Percentiles rank a stretch among this genome's conserved stretches.
phyloP scores from a whole-genome alignment of 768 basidiomycete genomes.

The Vishniacozyma victoriae region DNA sequence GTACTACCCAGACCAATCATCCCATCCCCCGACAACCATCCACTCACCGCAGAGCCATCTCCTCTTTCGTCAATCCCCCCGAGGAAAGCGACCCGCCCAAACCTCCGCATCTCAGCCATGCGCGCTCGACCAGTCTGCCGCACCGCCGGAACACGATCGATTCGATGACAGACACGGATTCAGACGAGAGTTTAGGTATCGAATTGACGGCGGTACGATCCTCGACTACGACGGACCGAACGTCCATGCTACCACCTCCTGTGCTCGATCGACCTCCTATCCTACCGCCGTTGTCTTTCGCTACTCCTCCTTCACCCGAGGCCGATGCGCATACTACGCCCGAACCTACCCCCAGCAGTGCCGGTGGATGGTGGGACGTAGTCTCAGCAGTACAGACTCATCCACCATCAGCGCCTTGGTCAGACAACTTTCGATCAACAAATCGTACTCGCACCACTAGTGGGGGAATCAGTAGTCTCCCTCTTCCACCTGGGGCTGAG shows the following conservation, averaged over 20 bases:
- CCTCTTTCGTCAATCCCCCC: slow-evolving; percentile 11
- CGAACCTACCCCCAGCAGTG: neutral
- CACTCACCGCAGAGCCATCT: slow-evolving; percentile 22
- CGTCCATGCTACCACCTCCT: no score
- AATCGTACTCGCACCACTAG: slow-evolving; percentile 2
- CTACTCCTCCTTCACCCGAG: no score
- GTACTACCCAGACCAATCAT: slow-evolving; percentile 1
- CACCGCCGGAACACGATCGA: slow-evolving; percentile 16
- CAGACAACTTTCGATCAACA: slow-evolving; percentile 3
- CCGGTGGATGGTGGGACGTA: slow-evolving; percentile 41
- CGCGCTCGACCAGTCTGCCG: slow-evolving; percentile 31
- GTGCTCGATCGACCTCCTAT: no score
- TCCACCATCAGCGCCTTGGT: slow-evolving; percentile 22
- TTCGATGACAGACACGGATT: slow-evolving; percentile 6
- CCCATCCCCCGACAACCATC: slow-evolving; percentile 14
- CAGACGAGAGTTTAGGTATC: slow-evolving; percentile 8
- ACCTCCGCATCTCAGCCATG: slow-evolving; percentile 9
- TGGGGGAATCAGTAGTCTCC: slow-evolving; percentile 1
- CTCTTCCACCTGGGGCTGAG: slow-evolving; percentile 31
- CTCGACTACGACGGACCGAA: no score
- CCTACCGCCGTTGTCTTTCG: slow-evolving; percentile 1
- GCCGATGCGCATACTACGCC: neutral
- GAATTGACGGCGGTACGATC: no score
- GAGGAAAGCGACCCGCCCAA: slow-evolving; percentile 1
- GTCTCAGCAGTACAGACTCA: slow-evolving; percentile 31